Evolutionary conservation across 768 basidiomycete species (phyloP).

Genomic region (Pleurotus tuber-regium): DNA sequence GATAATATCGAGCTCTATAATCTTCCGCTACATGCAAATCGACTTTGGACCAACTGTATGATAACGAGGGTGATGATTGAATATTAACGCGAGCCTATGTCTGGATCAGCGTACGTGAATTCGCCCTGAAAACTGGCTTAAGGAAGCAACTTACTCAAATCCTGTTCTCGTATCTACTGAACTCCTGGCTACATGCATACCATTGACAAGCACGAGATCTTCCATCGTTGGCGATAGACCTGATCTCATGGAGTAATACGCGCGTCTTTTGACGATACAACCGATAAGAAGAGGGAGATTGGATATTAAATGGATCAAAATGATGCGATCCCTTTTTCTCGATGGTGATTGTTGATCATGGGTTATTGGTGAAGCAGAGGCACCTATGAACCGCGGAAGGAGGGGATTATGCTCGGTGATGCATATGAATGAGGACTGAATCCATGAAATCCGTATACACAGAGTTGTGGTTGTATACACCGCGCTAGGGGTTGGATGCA

Average conservation of each 20-base stretch:
- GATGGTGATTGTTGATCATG: constrained; percentile 25
- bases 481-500: no score
- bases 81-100: constrained; percentile 59
- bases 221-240: constrained; percentile 72
- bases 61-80: constrained; percentile 53
- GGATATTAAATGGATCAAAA: constrained; percentile 8
- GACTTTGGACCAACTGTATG: constrained; percentile 66
- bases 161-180: constrained; percentile 81
- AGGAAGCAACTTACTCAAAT: constrained; percentile 61
- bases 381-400: constrained; percentile 78
- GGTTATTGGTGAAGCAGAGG: constrained; percentile 66
- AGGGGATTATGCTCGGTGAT: constrained; percentile 71
- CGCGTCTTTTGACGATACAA: constrained; percentile 75
- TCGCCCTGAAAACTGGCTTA: neutral
- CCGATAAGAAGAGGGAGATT: constrained; percentile 47
- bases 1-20: constrained; percentile 56
- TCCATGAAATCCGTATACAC: no score
- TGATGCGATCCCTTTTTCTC: neutral
- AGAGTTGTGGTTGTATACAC: no score
- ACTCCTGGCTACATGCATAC: constrained; percentile 68
- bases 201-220: constrained; percentile 76
- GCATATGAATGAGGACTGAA: no score
- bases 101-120: constrained; percentile 29
- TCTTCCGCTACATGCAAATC: constrained; percentile 61
- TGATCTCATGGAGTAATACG: constrained; percentile 65